Evolutionary conservation across 164 flowering plant species (phyloP).

Genomic region (Litsea cubeba): DNA sequence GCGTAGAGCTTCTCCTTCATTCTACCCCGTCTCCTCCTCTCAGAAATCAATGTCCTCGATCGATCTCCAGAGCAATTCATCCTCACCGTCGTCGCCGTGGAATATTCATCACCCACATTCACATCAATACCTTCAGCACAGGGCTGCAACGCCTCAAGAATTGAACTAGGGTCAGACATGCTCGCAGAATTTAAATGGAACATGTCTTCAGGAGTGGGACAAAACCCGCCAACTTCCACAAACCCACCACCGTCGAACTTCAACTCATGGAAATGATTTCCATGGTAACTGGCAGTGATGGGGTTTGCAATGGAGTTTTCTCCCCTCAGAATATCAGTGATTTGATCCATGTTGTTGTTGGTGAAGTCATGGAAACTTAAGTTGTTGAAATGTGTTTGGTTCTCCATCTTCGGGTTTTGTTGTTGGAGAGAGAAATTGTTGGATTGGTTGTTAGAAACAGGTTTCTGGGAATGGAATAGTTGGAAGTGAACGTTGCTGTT

Average conservation of each 20-base stretch:
- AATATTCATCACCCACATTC: slow-evolving; percentile 38
- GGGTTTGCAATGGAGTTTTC: slow-evolving; percentile 20
- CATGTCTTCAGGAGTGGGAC: slow-evolving; percentile 12
- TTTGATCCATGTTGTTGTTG: slow-evolving; percentile 38
- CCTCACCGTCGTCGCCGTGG: slow-evolving; percentile 33
- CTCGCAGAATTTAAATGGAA: slow-evolving; percentile 12
- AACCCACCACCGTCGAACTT: slow-evolving; percentile 16
- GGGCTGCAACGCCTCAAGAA: slow-evolving; percentile 15
- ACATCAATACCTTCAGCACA: slow-evolving; percentile 29
- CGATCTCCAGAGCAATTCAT: slow-evolving; percentile 34
- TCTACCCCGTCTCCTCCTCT: slow-evolving; percentile 63
- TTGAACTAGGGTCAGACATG: slow-evolving; percentile 15
- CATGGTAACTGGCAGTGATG: background rate
- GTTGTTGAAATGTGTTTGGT: slow-evolving; percentile 1
- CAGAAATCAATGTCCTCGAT: slow-evolving; percentile 62
- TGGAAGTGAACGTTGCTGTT: too few species aligned
- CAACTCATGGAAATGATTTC: slow-evolving; percentile 5
- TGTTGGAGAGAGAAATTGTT: background rate
- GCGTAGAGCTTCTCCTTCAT: slow-evolving; percentile 90
- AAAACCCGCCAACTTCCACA: slow-evolving; percentile 12
- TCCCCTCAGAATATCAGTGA: slow-evolving; percentile 38
- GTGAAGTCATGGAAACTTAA: slow-evolving; percentile 26
- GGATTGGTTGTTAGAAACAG: too few species aligned
- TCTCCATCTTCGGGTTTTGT: background rate
- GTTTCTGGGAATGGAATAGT: too few species aligned